Evolutionary conservation across 2,329 filamentous ascomycete genomes (phyloP), one percentile per base, ranked within the genome.

Genomic region (Stagonosporopsis rhizophila): DNA sequence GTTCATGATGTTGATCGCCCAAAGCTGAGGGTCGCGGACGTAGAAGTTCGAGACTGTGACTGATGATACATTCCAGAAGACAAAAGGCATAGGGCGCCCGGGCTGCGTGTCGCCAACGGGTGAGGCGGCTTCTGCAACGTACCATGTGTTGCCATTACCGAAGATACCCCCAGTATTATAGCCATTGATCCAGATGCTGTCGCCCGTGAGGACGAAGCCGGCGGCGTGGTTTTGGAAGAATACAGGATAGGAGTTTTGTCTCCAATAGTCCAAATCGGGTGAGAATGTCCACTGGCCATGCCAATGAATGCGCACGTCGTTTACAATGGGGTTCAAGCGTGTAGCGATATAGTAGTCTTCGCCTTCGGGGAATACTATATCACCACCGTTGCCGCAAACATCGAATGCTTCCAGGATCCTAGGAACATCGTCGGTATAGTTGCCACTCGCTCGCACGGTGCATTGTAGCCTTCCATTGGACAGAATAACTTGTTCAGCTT

Each of bases 1-100:
- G 17, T 50, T 50, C 47, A 50, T 50, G 28, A 50, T 50, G 39
- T 50, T 50, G 47, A 50, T 50, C 6, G 47, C 38, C 47, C 47
- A 50, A 5, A 50, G 22, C 27, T 50, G 47, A 6, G 47, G 47
- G 20, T 50, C 47, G n/a, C 47, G 47, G 38, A 50, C 20, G 30
- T 42, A 50, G 47, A 50, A 50, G 14, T 50, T 51, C 11, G 40
- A 51, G 2, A 51, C 48, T 15, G 48, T 28, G 7, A 51, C 39
- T 17, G 35, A 40, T 1, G 48, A 51, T 7, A 44, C 40, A 19
- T 51, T 51, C 48, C 48, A 51, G 32, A 51, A 51, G 17, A 51
- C 48, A 14, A 51, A 44, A 4, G 48, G 40, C 48, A 51, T 51
- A 15, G 39, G 48, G 1, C 48, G 48, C 15, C 48, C 48, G 6